Base-by-base conservation (phyloP, 1,139 yeast species). In the Dujonia santamariae region DNA sequence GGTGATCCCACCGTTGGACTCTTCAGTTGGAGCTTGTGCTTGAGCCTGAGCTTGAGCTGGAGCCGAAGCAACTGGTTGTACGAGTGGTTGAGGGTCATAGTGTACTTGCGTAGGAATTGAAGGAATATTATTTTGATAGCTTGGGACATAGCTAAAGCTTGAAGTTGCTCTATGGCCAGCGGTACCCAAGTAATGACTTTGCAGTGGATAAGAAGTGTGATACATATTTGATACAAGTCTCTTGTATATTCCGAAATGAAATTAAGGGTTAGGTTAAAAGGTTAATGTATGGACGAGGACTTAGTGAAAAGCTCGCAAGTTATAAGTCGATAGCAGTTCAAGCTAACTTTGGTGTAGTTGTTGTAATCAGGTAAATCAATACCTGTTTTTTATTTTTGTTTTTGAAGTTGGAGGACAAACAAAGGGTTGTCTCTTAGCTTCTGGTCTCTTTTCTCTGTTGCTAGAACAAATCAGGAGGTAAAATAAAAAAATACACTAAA, bases 1-100 rank as follows among this genome's bases (percentile, higher is more conserved):
- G 34, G 83, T 72, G 34, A 86, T 90, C 36, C 96, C 95, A 30
- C 96, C 94, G 38, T 73, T 63, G 17, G 56, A 48, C 13, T 46
- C 48, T 29, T 40, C 39, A 16, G 42, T 44, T 7, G 41, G 38
- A 12, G 32, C 30, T 16, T 45, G 37, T 27, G 44, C 34, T 16
- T 36, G 43, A 21, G 37, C 42, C 11, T 43, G 39, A 24, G 38
- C 44, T 16, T 44, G 38, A 20, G 41, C 34, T 33, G 39, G 31
- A 29, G 30, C 37, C 5, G 13, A 7, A 7, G 31, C 30, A 8
- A n/a, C 18, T 11, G 29, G 24, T 15, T 35, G 40, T 39, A 38
- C 51, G 37, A 39, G 21, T 15, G 9, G 51, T 26, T 30, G 49
- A 32, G 26, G 48, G 38, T 39, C 51, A 37, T 39, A 44, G 25